Percentiles rank a stretch among this genome's conserved stretches.
Evolutionary conservation across 345 rosid species (phyloP).

Genomic region (Odontarrhena argentea): DNA sequence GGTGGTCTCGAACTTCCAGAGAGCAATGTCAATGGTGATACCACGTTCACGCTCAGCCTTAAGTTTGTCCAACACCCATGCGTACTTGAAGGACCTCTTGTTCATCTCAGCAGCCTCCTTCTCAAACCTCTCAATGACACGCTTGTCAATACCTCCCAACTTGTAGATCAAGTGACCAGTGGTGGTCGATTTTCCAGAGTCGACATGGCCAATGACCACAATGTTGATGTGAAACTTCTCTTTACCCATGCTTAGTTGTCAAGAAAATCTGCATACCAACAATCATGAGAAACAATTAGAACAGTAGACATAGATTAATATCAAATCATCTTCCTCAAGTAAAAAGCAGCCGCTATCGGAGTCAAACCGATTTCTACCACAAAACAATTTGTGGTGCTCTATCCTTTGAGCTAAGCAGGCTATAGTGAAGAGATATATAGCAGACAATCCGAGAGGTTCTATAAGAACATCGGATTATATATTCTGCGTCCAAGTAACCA

Average conservation of each 20-base stretch:
- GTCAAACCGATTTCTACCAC: conserved; percentile 39
- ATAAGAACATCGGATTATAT: background rate
- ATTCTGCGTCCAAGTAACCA: background rate
- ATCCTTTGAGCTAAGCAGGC: conserved; percentile 23
- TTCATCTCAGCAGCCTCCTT: conserved; percentile 95
- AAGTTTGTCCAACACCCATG: conserved; percentile 86
- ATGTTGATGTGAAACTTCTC: conserved; percentile 78
- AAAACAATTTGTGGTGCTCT: conserved; percentile 29
- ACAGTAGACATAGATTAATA: background rate
- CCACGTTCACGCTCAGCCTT: conserved; percentile 92
- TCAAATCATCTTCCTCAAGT: background rate
- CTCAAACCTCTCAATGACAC: conserved; percentile 84
- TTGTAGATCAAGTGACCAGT: conserved; percentile 84
- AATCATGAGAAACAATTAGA: background rate
- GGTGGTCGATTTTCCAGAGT: conserved; percentile 78
- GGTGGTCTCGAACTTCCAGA: conserved; percentile 85
- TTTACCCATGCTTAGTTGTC: conserved; percentile 55
- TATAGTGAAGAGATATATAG: background rate
- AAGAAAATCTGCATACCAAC: conserved; percentile 7
- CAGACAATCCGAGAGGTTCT: background rate
- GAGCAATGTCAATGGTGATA: conserved; percentile 81
- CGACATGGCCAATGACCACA: conserved; percentile 84
- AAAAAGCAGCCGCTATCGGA: conserved; percentile 28
- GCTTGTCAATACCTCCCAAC: conserved; percentile 88
- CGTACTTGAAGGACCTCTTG: conserved; percentile 87